Evolutionary conservation across 2,329 filamentous ascomycete genomes (phyloP), one percentile per base, ranked within the genome.

Genomic region (Fusarium sp.): DNA sequence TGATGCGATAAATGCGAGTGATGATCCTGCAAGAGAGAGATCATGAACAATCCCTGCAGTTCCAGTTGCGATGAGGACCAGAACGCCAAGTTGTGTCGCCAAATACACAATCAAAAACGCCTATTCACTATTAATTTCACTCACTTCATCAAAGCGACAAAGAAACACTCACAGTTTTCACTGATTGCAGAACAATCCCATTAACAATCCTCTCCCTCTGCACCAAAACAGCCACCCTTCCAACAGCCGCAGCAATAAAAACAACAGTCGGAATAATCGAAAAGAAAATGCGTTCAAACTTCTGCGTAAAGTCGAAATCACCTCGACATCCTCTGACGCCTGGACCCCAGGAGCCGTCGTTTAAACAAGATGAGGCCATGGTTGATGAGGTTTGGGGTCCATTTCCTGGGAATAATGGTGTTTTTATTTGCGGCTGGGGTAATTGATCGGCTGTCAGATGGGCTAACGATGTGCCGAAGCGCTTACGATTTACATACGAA

Each of bases 221-320:
- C 3, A 65, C 58, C 10, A 85, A 66, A 3, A 78, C 69, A 2
- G 77, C 55, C 1, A 80, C 65, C 1, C 83, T 76, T 16, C 77
- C 72, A 47, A 80, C 32, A 0, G 80, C 78, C 3, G 79, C 54
- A 1, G 78, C 65, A 14, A 83, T 66, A 42, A 85, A 84, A 0
- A 83, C 55, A 2, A 78, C 69, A 1, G 80, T 74, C 0, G 84
- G 84, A 4, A 83, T 72, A 11, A 85, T 77, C 2, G 80, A 78
- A n/a, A 86, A 78, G 51, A 86, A 78, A 6, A 84, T 76, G 21
- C 81, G 77, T 71, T 86, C 84, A 56, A 87, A 86, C 28, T 78
- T 79, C 51, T 86, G 74, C 2, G 84, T 86, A 59, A 86, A 85
- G 70, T 86, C 84, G 57, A 86, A 86, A 60, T 84, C 80, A 53